Base-by-base conservation (phyloP, 257 asterid genomes). In the Petrea volubilis region DNA sequence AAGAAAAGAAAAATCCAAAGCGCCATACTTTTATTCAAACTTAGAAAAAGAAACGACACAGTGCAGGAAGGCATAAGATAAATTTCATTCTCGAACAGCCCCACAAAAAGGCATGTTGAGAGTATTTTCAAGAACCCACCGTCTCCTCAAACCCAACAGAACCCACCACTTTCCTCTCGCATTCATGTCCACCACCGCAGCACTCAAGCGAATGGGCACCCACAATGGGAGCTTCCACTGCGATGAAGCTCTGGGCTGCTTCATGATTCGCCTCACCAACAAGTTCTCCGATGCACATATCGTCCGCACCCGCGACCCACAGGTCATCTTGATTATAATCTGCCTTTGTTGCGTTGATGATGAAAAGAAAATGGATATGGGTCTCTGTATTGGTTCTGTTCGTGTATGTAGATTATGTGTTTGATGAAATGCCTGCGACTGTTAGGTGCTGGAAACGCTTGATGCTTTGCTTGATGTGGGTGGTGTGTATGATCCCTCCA, bases 191-290 rank as follows among this genome's bases (percentile, higher is more conserved):
- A 51, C 83, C 57, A 51, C 84, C 50, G 72, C 81, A 59, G 74
- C 73, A n/a, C n/a, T n/a, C 7, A 90, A 87, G 78, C 84, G 81
- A 60, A 88, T 93, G 21, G 97, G 98, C 25, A 93, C 98, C 36
- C 97, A 93, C 84, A 81, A 90, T 58, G 97, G 98, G n/a, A 90
- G 95, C 86, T 90, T 93, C 81, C 97, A 90, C 85, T 93, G 98
- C 68, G 97, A 93, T 77, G 98, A 93, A 74, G 98, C 93, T 75
- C 96, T 90, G 7, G 97, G 96, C 62, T 90, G 97, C 89, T 93
- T 88, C 80, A 90, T 93, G 95, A 90, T 93, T 73, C 96, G 97
- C 68, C 96, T 88, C 61, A 88, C 97, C 6, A 63, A 80, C 17
- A 86, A 78, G 68, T 90, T 90, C 72, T 64, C 74, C 62, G 81